Evolutionary conservation across 2,329 filamentous ascomycete species (phyloP).

Genomic region (Sporothrix euskadiensis): DNA sequence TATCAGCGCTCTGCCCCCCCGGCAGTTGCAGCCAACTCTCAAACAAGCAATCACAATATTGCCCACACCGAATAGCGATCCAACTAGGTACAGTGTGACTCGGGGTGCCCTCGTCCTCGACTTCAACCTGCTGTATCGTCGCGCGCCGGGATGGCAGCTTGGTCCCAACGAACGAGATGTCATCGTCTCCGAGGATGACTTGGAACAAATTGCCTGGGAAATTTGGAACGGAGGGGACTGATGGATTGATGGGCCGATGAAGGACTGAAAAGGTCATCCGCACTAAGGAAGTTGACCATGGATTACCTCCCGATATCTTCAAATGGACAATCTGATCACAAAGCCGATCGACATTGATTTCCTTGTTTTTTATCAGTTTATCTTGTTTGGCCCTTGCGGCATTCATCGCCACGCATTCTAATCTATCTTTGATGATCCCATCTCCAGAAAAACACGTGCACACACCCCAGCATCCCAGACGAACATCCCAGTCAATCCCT

Average conservation of each 20-base stretch:
- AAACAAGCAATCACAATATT: neutral
- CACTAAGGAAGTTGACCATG: no score
- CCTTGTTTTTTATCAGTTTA: neutral
- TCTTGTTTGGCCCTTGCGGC: neutral
- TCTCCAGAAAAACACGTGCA: constrained; percentile 22
- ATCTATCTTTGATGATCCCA: neutral
- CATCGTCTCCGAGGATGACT: neutral
- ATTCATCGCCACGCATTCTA: neutral
- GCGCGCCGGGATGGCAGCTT: neutral
- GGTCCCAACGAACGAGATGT: neutral
- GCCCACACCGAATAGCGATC: neutral
- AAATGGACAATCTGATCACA: neutral
- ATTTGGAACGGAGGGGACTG: neutral
- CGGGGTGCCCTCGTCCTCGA: neutral
- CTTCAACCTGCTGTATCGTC: neutral
- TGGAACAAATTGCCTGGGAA: neutral
- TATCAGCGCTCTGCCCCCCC: no score
- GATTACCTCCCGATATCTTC: neutral
- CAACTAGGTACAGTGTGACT: neutral
- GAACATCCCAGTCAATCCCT: neutral
- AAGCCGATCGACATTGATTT: neutral
- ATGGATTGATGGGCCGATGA: no score
- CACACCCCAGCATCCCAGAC: no score
- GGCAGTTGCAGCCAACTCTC: neutral
- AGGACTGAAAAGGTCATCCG: no score